Percentiles rank a stretch among this genome's conserved stretches.
Evolutionary conservation across 164 flowering plant genomes (phyloP).

Genomic region (Aristolochia fimbriata): DNA sequence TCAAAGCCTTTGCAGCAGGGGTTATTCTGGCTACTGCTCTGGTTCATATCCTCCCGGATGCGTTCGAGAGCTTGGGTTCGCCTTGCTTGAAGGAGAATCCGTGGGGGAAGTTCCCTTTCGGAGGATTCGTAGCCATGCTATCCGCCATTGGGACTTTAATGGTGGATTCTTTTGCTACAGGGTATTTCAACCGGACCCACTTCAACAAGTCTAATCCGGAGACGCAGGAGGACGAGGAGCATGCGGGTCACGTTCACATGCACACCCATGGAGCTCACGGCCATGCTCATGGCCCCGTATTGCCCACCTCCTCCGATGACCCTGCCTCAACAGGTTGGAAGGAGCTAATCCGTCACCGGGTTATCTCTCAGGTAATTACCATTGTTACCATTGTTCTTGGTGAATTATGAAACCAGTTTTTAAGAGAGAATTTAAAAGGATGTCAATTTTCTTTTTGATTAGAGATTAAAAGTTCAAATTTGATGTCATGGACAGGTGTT

Average conservation of each 20-base stretch:
- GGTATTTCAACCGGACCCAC: constrained; percentile 1
- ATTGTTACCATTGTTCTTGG: too few relatives aligned
- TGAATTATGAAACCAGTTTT: too few relatives aligned
- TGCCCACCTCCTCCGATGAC: not conserved
- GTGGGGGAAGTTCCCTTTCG: constrained; percentile 22
- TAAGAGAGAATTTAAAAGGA: not conserved
- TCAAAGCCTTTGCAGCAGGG: constrained; percentile 42
- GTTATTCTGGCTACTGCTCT: constrained; percentile 34
- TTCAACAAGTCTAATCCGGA: not conserved
- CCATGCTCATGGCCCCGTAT: constrained; percentile 1
- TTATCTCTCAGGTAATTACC: constrained; percentile 8
- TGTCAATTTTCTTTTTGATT: not conserved
- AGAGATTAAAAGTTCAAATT: too few relatives aligned
- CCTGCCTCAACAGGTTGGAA: too few relatives aligned
- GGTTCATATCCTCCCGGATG: constrained; percentile 31
- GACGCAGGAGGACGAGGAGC: constrained; percentile 10
- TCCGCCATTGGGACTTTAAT: constrained; percentile 17
- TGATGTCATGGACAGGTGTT: constrained; percentile 13
- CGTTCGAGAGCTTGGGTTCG: constrained; percentile 20
- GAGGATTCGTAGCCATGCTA: constrained; percentile 26
- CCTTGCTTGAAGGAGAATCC: constrained; percentile 22
- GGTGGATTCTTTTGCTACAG: constrained; percentile 9
- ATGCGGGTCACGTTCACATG: constrained; percentile 14
- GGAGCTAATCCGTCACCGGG: constrained; percentile 8
- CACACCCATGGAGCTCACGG: constrained; percentile 25